Evolutionary conservation across 2,329 filamentous ascomycete species (phyloP), one percentile per base, ranked within the genome.

Genomic region (Exserohilum turcica): DNA sequence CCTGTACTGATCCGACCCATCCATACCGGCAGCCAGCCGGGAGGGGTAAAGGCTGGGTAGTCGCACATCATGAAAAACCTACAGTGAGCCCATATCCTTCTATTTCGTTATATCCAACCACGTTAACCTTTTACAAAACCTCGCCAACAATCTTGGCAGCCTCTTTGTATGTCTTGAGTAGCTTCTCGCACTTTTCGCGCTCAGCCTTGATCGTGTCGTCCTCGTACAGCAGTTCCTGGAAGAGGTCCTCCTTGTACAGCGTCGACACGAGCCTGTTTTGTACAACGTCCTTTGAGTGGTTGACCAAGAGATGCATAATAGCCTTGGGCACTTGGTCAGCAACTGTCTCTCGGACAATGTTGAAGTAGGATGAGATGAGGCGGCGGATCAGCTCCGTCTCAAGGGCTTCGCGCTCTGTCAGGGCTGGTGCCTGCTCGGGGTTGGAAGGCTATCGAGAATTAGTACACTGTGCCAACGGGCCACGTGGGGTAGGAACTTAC

Each of bases 261-360:
- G 96, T 91, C 73, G 90, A 96, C 52, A 99, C 94, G 6, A 99
- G 86, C 39, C 94, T 85, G 77, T 99, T 99, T 77, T 99, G 94
- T 28, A 99, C 92, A 10, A 93, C 93, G 64, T 99, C 94, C 76
- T 97, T 97, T 78, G 91, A 96, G 80, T 97, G 91, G 77, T 99
- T 99, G 72, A 99, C 94, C 29, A 99, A 84, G 40, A 99, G 85
- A 74, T 99, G 94, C 94, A 99, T 99, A 65, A 99, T 89, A 5
- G 94, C 94, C 79, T 99, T 99, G 63, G 94, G 94, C 9, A 99
- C 94, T 78, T 97, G 93, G 73, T 99, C 94, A 38, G 93, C 93
- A 67, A 97, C 96, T n/a, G 91, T 93, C 77, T 99, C 94, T 59
- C 94, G 90, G 40, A 99, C 94, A 69, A 99, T 99, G 75, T 96